Evolutionary conservation across 805 yeast species (phyloP).

Genomic region (Pichia exigua): DNA sequence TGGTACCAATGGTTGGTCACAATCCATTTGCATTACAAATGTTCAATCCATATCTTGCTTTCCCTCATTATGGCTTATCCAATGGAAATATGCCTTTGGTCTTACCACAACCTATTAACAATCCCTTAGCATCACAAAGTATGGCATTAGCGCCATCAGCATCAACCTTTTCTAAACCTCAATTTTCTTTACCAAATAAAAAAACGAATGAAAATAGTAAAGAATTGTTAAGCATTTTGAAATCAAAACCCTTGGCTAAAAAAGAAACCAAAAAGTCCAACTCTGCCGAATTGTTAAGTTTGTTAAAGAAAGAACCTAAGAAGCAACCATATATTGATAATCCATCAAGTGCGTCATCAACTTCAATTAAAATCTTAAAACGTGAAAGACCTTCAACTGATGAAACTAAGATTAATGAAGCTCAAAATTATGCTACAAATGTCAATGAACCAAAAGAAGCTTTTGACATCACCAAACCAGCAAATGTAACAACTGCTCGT

Average conservation of each 20-base stretch:
- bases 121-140: slow-evolving; percentile 3
- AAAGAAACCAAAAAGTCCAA: neutral
- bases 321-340: neutral
- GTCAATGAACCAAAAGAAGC: neutral
- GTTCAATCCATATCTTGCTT: slow-evolving; percentile 18
- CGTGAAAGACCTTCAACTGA: slow-evolving; percentile 9
- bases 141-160: slow-evolving; percentile 24
- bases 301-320: slow-evolving; percentile 7
- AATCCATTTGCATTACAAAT: slow-evolving; percentile 21
- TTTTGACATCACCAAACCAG: slow-evolving; percentile 14
- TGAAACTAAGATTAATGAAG: too few species aligned
- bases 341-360: neutral
- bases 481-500: slow-evolving; percentile 8
- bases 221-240: slow-evolving; percentile 25
- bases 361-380: slow-evolving; percentile 11
- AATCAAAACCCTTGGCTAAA: slow-evolving; percentile 11
- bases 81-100: neutral
- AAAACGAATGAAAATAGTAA: slow-evolving; percentile 28
- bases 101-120: slow-evolving; percentile 7
- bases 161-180: slow-evolving; percentile 28
- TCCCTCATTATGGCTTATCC: slow-evolving; percentile 9
- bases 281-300: slow-evolving; percentile 6
- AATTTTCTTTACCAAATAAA: slow-evolving; percentile 19
- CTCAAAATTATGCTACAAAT: neutral
- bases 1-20: slow-evolving; percentile 12